Evolutionary conservation across 2,329 filamentous ascomycete species (phyloP).

Genomic region (Neonectria sp.): DNA sequence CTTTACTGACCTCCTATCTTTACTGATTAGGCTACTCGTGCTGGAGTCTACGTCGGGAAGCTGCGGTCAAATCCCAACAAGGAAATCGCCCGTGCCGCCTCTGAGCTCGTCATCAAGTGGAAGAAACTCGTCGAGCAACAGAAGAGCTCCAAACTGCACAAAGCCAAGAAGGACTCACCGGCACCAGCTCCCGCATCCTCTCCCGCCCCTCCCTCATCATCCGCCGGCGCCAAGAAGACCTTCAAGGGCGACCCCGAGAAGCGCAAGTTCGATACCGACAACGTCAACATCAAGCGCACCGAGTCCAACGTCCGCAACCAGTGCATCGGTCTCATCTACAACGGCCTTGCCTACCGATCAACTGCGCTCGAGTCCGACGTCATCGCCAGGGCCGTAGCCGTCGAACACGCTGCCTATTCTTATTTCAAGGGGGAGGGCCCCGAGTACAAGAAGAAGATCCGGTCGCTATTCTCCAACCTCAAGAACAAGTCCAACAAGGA

Average conservation of each 20-base stretch:
- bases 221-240: constrained; percentile 59
- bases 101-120: constrained; percentile 91
- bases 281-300: constrained; percentile 83
- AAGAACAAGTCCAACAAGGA: constrained; percentile 91
- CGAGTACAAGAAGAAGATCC: constrained; percentile 89
- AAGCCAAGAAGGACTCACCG: constrained; percentile 58
- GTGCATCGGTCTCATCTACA: constrained; percentile 93
- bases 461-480: constrained; percentile 93
- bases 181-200: constrained; percentile 67
- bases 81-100: constrained; percentile 82
- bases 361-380: constrained; percentile 80
- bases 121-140: constrained; percentile 81
- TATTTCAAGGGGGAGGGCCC: constrained; percentile 78
- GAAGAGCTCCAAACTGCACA: constrained; percentile 65
- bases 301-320: constrained; percentile 82
- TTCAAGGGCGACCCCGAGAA: constrained; percentile 81
- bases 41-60: constrained; percentile 91
- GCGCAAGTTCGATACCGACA: constrained; percentile 86
- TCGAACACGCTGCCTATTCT: constrained; percentile 84
- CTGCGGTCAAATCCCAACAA: constrained; percentile 83
- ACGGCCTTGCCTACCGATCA: constrained; percentile 83
- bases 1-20: constrained; percentile 30
- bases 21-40: constrained; percentile 78
- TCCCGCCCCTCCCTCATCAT: constrained; percentile 62
- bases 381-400: constrained; percentile 82